Evolutionary conservation across 768 basidiomycete genomes (phyloP).

Genomic region (Hypholoma fasciculare): DNA sequence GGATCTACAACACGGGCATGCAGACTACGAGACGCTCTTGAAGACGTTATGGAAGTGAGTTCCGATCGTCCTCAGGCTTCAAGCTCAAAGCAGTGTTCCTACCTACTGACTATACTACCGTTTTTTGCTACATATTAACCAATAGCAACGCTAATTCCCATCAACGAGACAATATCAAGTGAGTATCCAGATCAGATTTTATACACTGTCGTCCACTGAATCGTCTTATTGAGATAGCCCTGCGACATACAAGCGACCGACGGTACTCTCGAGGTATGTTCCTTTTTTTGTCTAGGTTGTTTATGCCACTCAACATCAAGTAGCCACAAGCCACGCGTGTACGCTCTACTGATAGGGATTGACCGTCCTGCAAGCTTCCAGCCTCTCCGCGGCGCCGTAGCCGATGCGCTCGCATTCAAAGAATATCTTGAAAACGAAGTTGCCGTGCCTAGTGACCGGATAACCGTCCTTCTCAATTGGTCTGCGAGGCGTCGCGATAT

Average conservation of each 20-base stretch:
- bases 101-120: no score
- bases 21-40: no score
- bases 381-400: conserved; percentile 7
- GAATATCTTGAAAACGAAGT: conserved; percentile 6
- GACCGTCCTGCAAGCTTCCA: background rate
- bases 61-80: no score
- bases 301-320: background rate
- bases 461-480: conserved; percentile 3
- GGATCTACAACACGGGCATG: no score
- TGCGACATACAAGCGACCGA: background rate
- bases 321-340: background rate
- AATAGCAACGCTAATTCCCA: background rate
- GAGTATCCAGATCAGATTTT: background rate
- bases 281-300: background rate
- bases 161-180: background rate
- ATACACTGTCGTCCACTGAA: no score
- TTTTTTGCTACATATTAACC: background rate
- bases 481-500: conserved; percentile 9
- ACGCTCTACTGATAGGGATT: background rate
- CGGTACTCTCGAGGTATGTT: background rate
- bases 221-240: background rate
- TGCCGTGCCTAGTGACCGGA: conserved; percentile 1
- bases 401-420: conserved; percentile 5
- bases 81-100: no score
- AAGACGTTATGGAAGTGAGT: no score